These are phyloP conservation scores for Exophiala viscosa DNA, from an alignment of 2,329 filamentous ascomycete species.

Conservation along the genomic window DNA sequence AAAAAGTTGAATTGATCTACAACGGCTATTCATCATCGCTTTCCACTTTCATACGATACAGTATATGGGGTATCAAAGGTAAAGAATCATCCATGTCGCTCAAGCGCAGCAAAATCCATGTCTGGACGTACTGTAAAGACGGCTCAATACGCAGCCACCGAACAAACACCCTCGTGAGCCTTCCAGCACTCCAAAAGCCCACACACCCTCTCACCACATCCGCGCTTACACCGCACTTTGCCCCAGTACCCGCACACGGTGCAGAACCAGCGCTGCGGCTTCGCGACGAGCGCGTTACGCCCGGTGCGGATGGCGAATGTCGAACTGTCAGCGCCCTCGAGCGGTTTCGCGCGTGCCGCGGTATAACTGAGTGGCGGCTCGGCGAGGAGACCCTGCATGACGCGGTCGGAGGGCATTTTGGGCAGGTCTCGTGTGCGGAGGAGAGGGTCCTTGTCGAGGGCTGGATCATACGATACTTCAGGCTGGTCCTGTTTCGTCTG, in stretches of 20 bases:
- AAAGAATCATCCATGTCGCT: not conserved
- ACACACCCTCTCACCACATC: constrained; percentile 46
- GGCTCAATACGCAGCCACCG: constrained; percentile 14
- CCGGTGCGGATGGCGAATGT: constrained; percentile 14
- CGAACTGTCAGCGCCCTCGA: constrained; percentile 8
- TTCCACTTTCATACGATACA: not conserved
- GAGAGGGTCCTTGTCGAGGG: constrained; percentile 24
- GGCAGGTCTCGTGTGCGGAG: constrained; percentile 38
- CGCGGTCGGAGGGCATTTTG: constrained; percentile 43
- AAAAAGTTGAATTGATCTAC: not conserved
- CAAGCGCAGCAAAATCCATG: not conserved
- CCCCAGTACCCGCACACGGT: constrained; percentile 51
- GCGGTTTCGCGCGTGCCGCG: constrained; percentile 40
- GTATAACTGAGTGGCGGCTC: constrained; percentile 48
- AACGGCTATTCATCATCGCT: not conserved
- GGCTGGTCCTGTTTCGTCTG: constrained; percentile 29
- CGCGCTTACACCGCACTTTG: constrained; percentile 43
- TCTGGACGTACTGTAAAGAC: not conserved
- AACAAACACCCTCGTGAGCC: constrained; percentile 40
- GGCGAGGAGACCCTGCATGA: constrained; percentile 44
- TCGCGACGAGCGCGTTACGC: constrained; percentile 25
- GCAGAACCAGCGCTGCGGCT: constrained; percentile 43
- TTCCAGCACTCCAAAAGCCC: constrained; percentile 45
- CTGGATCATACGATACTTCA: constrained; percentile 35
- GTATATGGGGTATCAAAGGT: not conserved